Evolutionary conservation across 2,329 filamentous ascomycete genomes (phyloP).

Genomic region (Microcyclospora tardicrescens): DNA sequence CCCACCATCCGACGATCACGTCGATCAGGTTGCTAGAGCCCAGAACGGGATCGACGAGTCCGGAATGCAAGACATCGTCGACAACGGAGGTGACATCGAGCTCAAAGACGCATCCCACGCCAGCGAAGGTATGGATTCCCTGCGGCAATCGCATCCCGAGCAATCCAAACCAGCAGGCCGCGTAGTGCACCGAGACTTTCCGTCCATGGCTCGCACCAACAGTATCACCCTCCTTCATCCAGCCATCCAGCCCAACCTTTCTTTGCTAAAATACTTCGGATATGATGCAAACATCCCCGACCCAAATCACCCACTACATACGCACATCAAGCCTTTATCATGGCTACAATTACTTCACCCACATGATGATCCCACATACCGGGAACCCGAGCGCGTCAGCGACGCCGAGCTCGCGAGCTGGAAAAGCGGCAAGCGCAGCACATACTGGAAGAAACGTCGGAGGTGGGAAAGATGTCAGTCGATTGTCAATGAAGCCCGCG

Average conservation of each 20-base stretch:
- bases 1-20: conserved; percentile 13
- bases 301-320: conserved; percentile 64
- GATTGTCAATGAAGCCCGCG: conserved; percentile 60
- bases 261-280: conserved; percentile 76
- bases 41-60: conserved; percentile 5
- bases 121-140: background rate
- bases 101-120: conserved; percentile 1
- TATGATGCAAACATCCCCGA: conserved; percentile 57
- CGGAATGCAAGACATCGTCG: background rate
- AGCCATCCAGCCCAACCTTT: conserved; percentile 77
- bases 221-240: conserved; percentile 70
- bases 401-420: conserved; percentile 51
- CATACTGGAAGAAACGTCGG: conserved; percentile 78
- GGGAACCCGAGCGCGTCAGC: conserved; percentile 47
- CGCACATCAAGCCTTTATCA: conserved; percentile 68
- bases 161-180: background rate
- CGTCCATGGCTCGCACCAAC: conserved; percentile 56
- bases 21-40: conserved; percentile 12
- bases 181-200: conserved; percentile 30
- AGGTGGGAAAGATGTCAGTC: conserved; percentile 62
- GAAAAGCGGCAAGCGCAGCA: conserved; percentile 72
- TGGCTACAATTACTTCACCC: conserved; percentile 87
- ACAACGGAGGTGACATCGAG: conserved; percentile 1
- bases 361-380: conserved; percentile 59
- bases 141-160: too few relatives aligned